Percentiles rank a stretch among this genome's conserved stretches.
phyloP scores from a whole-genome alignment of 73 alveolate species.

The Tetrahymena borealis region DNA sequence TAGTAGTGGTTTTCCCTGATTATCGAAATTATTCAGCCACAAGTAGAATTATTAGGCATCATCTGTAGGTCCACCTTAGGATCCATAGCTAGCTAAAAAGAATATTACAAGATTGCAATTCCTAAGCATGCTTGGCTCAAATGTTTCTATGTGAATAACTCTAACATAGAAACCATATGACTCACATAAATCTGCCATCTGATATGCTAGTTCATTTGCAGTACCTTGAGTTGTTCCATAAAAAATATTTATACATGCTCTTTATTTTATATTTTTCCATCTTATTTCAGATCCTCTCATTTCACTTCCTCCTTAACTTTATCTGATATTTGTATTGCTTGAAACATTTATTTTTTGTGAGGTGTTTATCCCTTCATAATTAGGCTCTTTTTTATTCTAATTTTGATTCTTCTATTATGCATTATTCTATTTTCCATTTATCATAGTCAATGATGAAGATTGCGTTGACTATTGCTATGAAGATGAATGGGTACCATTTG shows the following conservation, averaged over 20 bases:
- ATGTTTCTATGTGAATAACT: background rate
- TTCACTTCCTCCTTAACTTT: background rate
- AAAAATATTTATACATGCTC: background rate
- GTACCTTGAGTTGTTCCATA: background rate
- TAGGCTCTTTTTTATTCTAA: background rate
- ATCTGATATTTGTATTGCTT: too few species aligned
- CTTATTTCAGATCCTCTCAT: background rate
- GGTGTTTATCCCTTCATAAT: background rate
- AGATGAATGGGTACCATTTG: too few species aligned
- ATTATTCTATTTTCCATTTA: too few species aligned
- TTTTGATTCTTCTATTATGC: too few species aligned
- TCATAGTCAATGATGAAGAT: too few species aligned
- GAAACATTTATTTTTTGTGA: too few species aligned
- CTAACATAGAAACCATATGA: background rate
- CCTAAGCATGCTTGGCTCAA: background rate
- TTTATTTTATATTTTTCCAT: background rate
- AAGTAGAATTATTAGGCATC: background rate
- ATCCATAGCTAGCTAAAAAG: background rate
- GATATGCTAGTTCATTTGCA: background rate
- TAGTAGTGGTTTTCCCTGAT: background rate
- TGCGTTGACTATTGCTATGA: too few species aligned
- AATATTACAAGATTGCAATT: background rate
- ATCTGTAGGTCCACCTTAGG: background rate
- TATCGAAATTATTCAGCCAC: background rate
- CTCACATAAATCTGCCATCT: background rate